Conservation (phyloP, 228 moss, liverwort and hornwort species). For the Sphagnum fallax region DNA sequence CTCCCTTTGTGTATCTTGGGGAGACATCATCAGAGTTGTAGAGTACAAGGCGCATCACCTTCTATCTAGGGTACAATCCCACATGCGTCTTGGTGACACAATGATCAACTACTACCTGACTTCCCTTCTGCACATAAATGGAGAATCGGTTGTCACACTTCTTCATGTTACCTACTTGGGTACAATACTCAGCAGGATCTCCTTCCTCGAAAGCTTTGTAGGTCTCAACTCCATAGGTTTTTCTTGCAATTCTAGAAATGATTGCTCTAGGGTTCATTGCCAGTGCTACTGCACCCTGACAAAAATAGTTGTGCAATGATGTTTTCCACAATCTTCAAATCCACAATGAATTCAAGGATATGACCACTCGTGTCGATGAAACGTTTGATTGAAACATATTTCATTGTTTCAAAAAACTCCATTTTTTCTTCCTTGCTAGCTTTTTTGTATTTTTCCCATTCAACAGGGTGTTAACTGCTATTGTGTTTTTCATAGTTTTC, state of each 20-base stretch:
- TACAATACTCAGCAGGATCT: slow-evolving; percentile 14
- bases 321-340: too few relatives aligned
- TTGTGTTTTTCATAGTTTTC: too few relatives aligned
- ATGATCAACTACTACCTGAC: slow-evolving; percentile 7
- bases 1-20: slow-evolving; percentile 23
- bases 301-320: slow-evolving; percentile 23
- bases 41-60: slow-evolving; percentile 19
- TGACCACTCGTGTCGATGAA: too few relatives aligned
- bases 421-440: too few relatives aligned
- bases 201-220: slow-evolving; percentile 12
- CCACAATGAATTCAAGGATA: too few relatives aligned
- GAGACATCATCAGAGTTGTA: slow-evolving; percentile 17
- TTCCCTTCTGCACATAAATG: slow-evolving; percentile 22
- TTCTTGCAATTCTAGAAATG: slow-evolving; percentile 22
- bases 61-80: background rate
- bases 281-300: slow-evolving; percentile 38
- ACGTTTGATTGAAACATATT: too few relatives aligned
- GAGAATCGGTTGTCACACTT: slow-evolving; percentile 29
- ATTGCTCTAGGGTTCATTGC: slow-evolving; percentile 17
- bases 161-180: slow-evolving; percentile 12
- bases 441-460: too few relatives aligned
- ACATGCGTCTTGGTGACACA: background rate
- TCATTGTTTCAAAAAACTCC: too few relatives aligned
- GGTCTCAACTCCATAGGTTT: slow-evolving; percentile 27
- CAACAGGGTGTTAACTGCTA: too few relatives aligned